A percentile compares a stretch with the other conserved stretches of the same genome.
Conservation (phyloP, 2,329 filamentous ascomycete species). For the Botrytis hyacinthi region DNA sequence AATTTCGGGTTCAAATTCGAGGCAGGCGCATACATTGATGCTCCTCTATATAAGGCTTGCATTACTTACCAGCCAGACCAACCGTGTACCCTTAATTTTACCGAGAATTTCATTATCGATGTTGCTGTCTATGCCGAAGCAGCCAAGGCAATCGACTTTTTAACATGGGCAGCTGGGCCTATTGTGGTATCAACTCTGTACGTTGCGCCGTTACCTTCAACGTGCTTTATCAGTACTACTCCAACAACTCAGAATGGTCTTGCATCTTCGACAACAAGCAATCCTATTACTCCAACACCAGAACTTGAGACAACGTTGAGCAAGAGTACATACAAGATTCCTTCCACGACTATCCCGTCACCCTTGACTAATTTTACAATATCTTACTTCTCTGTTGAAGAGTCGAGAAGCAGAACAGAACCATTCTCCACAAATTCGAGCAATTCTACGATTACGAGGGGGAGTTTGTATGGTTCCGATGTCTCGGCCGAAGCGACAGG, state of each 20-base stretch:
- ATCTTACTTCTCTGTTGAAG: neutral
- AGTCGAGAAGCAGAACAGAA: neutral
- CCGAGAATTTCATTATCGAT: conserved; percentile 21
- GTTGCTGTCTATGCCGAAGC: neutral
- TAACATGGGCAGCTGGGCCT: neutral
- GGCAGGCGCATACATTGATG: conserved; percentile 25
- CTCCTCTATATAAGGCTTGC: conserved; percentile 24
- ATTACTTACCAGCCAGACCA: conserved; percentile 16
- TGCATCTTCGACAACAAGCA: neutral
- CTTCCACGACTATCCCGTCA: neutral
- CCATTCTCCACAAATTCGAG: neutral
- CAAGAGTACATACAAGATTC: neutral
- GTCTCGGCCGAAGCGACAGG: neutral
- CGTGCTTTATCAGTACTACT: neutral
- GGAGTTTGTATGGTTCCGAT: neutral
- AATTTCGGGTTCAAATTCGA: conserved; percentile 23
- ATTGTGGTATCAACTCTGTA: neutral
- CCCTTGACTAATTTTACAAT: neutral
- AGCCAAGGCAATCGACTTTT: neutral
- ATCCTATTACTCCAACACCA: neutral
- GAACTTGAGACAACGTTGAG: neutral
- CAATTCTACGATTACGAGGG: neutral
- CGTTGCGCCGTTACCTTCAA: neutral
- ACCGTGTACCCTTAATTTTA: conserved; percentile 21
- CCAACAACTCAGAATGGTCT: neutral